Conservation (phyloP, 2,329 filamentous ascomycete species). For the Penicillium brasilianum region DNA sequence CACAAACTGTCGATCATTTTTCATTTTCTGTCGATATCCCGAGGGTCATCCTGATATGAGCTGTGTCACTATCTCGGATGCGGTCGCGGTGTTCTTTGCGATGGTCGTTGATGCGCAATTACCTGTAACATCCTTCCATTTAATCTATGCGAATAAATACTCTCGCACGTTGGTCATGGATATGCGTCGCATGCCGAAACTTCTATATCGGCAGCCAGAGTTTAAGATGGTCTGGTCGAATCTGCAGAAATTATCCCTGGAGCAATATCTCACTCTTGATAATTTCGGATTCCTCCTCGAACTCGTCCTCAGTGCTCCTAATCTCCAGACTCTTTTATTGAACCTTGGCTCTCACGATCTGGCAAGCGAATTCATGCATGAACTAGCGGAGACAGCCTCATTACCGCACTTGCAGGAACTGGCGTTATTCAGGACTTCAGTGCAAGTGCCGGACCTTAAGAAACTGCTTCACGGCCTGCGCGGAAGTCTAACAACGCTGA, state of each 20-base stretch:
- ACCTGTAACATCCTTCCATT: conserved; percentile 28
- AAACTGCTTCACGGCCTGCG: conserved; percentile 19
- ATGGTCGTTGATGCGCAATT: conserved; percentile 26
- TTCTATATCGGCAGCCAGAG: conserved; percentile 30
- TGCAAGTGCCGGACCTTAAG: conserved; percentile 23
- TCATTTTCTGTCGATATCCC: conserved; percentile 33
- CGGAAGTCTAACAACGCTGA: conserved; percentile 20
- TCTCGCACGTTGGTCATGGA: conserved; percentile 33
- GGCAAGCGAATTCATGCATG: conserved; percentile 32
- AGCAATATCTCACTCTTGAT: conserved; percentile 33
- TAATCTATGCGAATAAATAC: conserved; percentile 29
- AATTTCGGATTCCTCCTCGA: conserved; percentile 33
- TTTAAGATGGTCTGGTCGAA: conserved; percentile 30
- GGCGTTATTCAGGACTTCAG: conserved; percentile 27
- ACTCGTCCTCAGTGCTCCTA: conserved; percentile 29
- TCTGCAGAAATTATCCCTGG: conserved; percentile 28
- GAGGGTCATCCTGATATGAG: conserved; percentile 32
- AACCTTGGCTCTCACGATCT: conserved; percentile 31
- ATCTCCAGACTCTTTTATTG: conserved; percentile 25
- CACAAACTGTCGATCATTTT: conserved; percentile 32
- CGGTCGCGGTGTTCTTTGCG: conserved; percentile 32
- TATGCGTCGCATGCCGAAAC: conserved; percentile 34
- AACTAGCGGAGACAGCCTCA: conserved; percentile 25
- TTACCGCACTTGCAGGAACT: conserved; percentile 27
- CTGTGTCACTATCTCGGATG: conserved; percentile 30